A percentile compares a stretch with the other conserved stretches of the same genome.
phyloP scores from a whole-genome alignment of 805 yeast genomes.

The Wickerhamia fluorescens region DNA sequence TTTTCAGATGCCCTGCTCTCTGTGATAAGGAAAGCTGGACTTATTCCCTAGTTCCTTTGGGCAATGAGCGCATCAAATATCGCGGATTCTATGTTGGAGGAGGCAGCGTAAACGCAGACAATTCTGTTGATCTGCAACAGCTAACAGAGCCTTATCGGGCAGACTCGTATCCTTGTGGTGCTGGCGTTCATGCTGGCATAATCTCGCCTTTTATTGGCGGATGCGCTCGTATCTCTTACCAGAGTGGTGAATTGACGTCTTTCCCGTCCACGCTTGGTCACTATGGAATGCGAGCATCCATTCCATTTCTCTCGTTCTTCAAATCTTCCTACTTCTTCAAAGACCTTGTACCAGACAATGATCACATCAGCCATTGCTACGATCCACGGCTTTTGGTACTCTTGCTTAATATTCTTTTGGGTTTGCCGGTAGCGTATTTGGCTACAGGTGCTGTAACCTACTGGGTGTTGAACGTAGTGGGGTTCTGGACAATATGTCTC shows the following conservation, averaged over 20 bases:
- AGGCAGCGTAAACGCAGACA: conserved; percentile 27
- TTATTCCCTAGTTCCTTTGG: conserved; percentile 69
- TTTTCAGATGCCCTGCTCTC: conserved; percentile 79
- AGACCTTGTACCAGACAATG: conserved; percentile 14
- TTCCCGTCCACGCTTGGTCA: conserved; percentile 46
- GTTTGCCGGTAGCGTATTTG: conserved; percentile 52
- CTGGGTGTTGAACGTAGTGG: conserved; percentile 57
- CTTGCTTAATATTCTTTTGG: conserved; percentile 51
- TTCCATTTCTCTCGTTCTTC: conserved; percentile 63
- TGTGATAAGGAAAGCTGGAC: conserved; percentile 79
- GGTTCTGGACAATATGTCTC: conserved; percentile 77
- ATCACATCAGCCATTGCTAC: conserved; percentile 43
- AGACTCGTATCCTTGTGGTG: conserved; percentile 84
- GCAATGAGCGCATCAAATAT: conserved; percentile 60
- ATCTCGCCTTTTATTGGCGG: conserved; percentile 75
- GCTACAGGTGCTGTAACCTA: conserved; percentile 39
- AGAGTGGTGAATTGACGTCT: conserved; percentile 39
- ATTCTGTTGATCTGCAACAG: conserved; percentile 8
- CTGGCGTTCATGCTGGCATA: conserved; percentile 82
- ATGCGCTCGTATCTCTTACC: conserved; percentile 55
- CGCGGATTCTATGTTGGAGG: conserved; percentile 75
- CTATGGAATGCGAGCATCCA: conserved; percentile 46
- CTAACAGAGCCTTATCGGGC: conserved; percentile 68
- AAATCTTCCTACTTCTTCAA: conserved; percentile 66
- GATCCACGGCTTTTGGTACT: conserved; percentile 63